A percentile compares a stretch with the other conserved stretches of the same genome.
phyloP scores from a whole-genome alignment of 495 filamentous ascomycete species.

The Penicillium tannophilum region DNA sequence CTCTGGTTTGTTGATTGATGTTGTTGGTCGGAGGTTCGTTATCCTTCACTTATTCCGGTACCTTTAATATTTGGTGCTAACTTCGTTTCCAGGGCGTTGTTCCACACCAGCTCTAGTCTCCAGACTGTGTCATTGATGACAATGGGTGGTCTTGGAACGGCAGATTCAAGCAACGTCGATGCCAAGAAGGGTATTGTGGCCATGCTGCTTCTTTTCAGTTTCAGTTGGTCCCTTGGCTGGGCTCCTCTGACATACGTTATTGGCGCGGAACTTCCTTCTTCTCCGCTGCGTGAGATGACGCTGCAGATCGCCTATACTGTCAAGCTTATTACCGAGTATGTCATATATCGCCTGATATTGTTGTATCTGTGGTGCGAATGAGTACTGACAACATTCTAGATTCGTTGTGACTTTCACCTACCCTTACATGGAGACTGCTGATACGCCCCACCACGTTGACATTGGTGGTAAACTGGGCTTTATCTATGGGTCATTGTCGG shows the following conservation, averaged over 20 bases:
- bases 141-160: conserved; percentile 25
- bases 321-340: conserved; percentile 27
- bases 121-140: conserved; percentile 23
- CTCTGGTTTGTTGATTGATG: conserved; percentile 11
- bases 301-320: conserved; percentile 25
- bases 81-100: conserved; percentile 11
- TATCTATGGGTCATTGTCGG: conserved; percentile 26
- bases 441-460: conserved; percentile 20
- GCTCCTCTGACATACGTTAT: conserved; percentile 25
- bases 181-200: conserved; percentile 24
- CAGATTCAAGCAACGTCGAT: conserved; percentile 12
- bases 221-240: conserved; percentile 28
- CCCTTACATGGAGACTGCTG: conserved; percentile 23
- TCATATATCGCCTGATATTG: not conserved
- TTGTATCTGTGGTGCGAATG: too few relatives aligned
- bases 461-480: conserved; percentile 26
- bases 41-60: not conserved
- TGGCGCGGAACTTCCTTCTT: conserved; percentile 23
- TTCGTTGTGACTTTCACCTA: conserved; percentile 28
- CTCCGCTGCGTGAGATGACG: conserved; percentile 25
- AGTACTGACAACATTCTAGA: conserved; percentile 5
- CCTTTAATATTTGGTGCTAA: not conserved
- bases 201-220: conserved; percentile 23
- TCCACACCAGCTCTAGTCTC: conserved; percentile 17
- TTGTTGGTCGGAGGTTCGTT: conserved; percentile 19